These are phyloP conservation scores for Chlamydomonas asymmetrica DNA, from an alignment of 139 green algal genomes.

Conservation along the genomic window DNA sequence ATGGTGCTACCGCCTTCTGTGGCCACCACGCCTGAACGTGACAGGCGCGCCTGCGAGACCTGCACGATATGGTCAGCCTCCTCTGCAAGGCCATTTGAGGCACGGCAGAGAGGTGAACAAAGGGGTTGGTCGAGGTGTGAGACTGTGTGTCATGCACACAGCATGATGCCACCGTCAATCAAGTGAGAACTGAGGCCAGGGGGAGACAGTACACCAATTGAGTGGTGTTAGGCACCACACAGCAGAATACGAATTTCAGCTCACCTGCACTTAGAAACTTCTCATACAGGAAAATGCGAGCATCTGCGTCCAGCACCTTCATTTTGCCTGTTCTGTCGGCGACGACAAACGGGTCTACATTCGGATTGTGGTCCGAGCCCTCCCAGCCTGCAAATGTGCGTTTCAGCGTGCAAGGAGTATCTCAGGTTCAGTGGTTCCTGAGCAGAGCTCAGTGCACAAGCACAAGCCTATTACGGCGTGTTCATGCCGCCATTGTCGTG, in stretches of 20 bases:
- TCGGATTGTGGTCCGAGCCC: slow-evolving; percentile 6
- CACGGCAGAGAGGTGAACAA: too few relatives aligned
- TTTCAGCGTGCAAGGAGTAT: not conserved
- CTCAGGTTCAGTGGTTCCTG: not conserved
- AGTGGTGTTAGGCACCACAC: not conserved
- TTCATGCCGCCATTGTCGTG: slow-evolving; percentile 4
- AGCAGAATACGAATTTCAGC: not conserved
- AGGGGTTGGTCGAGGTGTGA: too few relatives aligned
- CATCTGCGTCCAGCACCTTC: slow-evolving; percentile 45
- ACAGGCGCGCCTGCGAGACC: slow-evolving; percentile 17
- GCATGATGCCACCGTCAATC: too few relatives aligned
- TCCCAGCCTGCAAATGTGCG: not conserved
- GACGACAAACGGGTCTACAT: not conserved
- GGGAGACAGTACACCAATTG: too few relatives aligned
- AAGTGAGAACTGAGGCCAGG: too few relatives aligned
- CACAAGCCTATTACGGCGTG: not conserved
- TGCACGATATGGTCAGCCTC: slow-evolving; percentile 46
- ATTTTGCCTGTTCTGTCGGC: not conserved
- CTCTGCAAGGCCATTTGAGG: slow-evolving; percentile 31
- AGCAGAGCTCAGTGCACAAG: not conserved
- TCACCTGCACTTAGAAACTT: slow-evolving; percentile 34
- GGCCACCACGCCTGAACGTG: slow-evolving; percentile 41
- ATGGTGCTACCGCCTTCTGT: slow-evolving; percentile 26
- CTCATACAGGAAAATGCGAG: slow-evolving; percentile 42
- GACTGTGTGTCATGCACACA: too few relatives aligned